Evolutionary conservation across 371 early-diverging fungal species (phyloP).

Genomic region (Basidiobolus meristosporus): DNA sequence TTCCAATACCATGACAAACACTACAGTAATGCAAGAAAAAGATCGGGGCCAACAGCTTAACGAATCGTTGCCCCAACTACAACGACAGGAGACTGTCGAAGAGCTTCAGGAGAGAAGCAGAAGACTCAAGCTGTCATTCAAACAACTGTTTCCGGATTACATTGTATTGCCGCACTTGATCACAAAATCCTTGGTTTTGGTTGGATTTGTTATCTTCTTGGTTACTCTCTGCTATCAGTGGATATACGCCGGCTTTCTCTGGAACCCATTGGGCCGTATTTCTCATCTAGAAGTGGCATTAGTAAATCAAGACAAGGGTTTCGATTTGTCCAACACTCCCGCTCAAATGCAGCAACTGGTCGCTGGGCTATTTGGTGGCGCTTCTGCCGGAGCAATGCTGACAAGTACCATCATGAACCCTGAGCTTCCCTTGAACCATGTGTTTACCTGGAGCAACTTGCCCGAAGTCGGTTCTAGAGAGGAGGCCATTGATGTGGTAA

Average conservation of each 20-base stretch:
- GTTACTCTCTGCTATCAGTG: slow-evolving; percentile 1
- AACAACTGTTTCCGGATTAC: too few relatives aligned
- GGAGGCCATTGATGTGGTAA: slow-evolving; percentile 7
- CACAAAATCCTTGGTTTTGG: too few relatives aligned
- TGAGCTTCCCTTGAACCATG: slow-evolving; percentile 5
- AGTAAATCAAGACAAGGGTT: slow-evolving; percentile 17
- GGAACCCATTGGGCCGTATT: slow-evolving; percentile 15
- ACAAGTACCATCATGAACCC: slow-evolving; percentile 9
- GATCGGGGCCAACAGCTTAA: too few relatives aligned
- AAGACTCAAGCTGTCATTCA: too few relatives aligned
- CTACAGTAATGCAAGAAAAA: too few relatives aligned
- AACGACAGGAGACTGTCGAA: too few relatives aligned
- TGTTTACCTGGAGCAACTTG: slow-evolving; percentile 9
- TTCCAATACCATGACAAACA: too few relatives aligned
- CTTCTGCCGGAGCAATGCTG: slow-evolving; percentile 8
- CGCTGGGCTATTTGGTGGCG: slow-evolving; percentile 8
- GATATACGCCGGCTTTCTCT: slow-evolving; percentile 15
- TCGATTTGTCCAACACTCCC: slow-evolving; percentile 10
- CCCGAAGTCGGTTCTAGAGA: slow-evolving; percentile 8
- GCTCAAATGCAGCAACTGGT: slow-evolving; percentile 7
- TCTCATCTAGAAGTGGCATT: slow-evolving; percentile 12
- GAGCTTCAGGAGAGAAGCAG: too few relatives aligned
- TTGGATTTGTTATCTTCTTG: too few relatives aligned
- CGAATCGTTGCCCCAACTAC: too few relatives aligned
- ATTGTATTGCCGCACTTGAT: too few relatives aligned